Evolutionary conservation across 2,329 filamentous ascomycete species (phyloP), one percentile per base, ranked within the genome.

Genomic region (Pseudogymnoascus sp.): DNA sequence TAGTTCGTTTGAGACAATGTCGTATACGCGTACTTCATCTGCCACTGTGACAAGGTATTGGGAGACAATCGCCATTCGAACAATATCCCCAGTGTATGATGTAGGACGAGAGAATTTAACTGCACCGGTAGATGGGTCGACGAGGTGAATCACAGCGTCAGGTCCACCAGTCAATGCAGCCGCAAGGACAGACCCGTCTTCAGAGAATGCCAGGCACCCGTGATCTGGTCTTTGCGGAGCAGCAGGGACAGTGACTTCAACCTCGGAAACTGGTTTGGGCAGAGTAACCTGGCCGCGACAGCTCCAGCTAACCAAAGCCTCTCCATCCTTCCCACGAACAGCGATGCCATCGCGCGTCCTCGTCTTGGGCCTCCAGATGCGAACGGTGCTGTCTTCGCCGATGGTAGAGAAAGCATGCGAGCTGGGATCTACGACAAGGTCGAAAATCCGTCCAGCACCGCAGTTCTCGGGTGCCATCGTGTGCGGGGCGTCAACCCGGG

Each of bases 401-500:
- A 96, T 81, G 1, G 93, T 96, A 7, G 90, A 90, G 73, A 97
- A 97, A 56, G 88, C 86, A 59, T 84, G 78, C 6, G 82, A 81
- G 3, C 78, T 81, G 3, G 90, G 89, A 66, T 93, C 87, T 14
- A 88, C 82, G 2, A 85, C 85, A 5, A 97, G 79, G 68, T 87
- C 88, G 33, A 96, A 82, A 1, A 97, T 82, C 4, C 81, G 77
- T 50, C 80, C 80, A 35, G 82, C 76, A 26, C 75, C 74, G 6
- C 76, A 73, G 10, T 84, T 81, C 1, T 79, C 78, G 64, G 78
- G 74, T 65, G 75, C 76, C 63, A 83, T 82, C 64, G 81, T 80
- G 75, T 99, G 93, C 14, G 95, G 93, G 7, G 86, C 83, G 72
- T 96, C 92, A 62, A 97, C 85, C 64, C 93, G 86, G 2, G 92